Evolutionary conservation across 257 asterid genomes (phyloP).

Genomic region (Agastache rugosa): DNA sequence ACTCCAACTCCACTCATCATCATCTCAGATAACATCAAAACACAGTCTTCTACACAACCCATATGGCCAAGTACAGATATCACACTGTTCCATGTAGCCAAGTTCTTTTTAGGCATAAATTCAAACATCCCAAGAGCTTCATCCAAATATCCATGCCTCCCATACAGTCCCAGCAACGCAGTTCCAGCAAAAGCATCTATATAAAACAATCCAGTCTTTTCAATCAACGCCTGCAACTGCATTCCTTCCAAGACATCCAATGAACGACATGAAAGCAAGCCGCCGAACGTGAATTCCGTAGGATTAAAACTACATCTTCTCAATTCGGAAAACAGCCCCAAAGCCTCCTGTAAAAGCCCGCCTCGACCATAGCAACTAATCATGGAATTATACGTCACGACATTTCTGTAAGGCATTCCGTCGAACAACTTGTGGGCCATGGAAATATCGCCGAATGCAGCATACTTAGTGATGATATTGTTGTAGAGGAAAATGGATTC

Average conservation of each 20-base stretch:
- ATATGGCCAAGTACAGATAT: conserved; percentile 61
- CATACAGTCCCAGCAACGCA: conserved; percentile 70
- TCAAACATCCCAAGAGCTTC: conserved; percentile 66
- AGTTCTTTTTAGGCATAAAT: conserved; percentile 66
- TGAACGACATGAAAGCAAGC: conserved; percentile 56
- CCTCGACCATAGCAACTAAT: conserved; percentile 56
- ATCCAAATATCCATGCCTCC: conserved; percentile 55
- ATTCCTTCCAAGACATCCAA: conserved; percentile 55
- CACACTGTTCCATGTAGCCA: conserved; percentile 70
- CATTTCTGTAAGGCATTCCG: conserved; percentile 63
- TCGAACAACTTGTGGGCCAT: conserved; percentile 68
- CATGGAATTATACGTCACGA: conserved; percentile 70
- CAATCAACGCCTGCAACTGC: conserved; percentile 69
- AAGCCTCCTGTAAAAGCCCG: conserved; percentile 53
- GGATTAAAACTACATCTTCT: conserved; percentile 54
- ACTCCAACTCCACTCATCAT: conserved; percentile 46
- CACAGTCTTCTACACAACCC: conserved; percentile 54
- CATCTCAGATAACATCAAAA: conserved; percentile 55
- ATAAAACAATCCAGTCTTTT: conserved; percentile 55
- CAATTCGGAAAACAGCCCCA: conserved; percentile 61
- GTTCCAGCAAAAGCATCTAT: conserved; percentile 72
- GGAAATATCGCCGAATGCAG: conserved; percentile 39
- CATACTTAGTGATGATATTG: conserved; percentile 49
- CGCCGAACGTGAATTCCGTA: conserved; percentile 65
- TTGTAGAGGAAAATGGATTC: conserved; percentile 61